Conservation (phyloP, 2,329 filamentous ascomycete genomes). For the Ascochyta viciae-villosae region DNA sequence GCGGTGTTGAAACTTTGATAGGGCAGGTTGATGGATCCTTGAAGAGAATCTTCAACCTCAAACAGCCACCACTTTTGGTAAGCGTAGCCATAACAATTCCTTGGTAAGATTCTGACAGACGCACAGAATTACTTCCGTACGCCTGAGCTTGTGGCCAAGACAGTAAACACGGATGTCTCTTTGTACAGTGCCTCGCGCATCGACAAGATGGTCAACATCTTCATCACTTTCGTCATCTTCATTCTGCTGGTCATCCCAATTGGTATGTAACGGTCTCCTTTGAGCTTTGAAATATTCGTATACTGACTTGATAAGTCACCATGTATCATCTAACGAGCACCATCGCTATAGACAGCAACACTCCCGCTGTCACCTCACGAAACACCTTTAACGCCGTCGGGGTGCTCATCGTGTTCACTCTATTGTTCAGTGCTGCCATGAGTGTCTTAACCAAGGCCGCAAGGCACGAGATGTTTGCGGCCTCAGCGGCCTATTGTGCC, state of each 20-base stretch:
- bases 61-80: constrained; percentile 38
- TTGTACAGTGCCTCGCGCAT: constrained; percentile 49
- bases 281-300: not conserved
- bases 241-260: constrained; percentile 52
- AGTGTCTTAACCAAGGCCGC: constrained; percentile 46
- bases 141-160: constrained; percentile 49
- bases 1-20: constrained; percentile 46
- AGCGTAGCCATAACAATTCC: not conserved
- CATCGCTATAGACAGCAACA: constrained; percentile 18
- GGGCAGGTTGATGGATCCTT: constrained; percentile 34
- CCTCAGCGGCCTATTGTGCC: constrained; percentile 49
- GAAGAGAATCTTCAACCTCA: constrained; percentile 28
- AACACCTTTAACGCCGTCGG: constrained; percentile 51
- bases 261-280: not conserved
- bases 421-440: constrained; percentile 49
- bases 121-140: constrained; percentile 49
- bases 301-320: constrained; percentile 28
- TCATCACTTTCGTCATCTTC: constrained; percentile 55
- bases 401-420: constrained; percentile 52
- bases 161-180: constrained; percentile 41
- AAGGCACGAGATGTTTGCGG: constrained; percentile 50
- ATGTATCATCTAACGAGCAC: constrained; percentile 49
- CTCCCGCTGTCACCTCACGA: constrained; percentile 14
- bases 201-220: constrained; percentile 50
- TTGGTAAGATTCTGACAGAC: not conserved